phyloP scores from a whole-genome alignment of 306 rosid genomes.

The Trichosanthes truncata region DNA sequence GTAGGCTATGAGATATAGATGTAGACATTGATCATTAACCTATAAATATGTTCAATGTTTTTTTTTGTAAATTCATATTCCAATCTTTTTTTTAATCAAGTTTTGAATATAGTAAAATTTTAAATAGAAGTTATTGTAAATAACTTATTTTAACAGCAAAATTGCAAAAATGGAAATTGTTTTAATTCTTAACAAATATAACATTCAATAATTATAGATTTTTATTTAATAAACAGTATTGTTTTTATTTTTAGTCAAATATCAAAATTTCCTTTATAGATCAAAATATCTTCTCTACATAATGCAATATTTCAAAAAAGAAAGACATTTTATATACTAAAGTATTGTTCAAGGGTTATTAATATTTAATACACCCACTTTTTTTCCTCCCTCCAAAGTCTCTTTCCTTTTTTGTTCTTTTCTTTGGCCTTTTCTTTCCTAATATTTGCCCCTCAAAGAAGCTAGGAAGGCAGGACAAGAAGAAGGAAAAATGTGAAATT shows the following conservation, averaged over 20 bases:
- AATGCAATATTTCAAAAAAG: neutral
- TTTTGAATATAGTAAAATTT: no score
- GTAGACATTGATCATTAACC: neutral
- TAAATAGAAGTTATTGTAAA: neutral
- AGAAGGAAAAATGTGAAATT: neutral
- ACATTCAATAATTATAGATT: no score
- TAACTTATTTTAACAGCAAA: neutral
- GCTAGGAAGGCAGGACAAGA: neutral
- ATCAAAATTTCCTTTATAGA: neutral
- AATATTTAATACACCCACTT: neutral
- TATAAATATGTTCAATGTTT: no score
- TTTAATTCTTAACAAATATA: no score
- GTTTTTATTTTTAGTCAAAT: neutral
- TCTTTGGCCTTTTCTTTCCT: neutral
- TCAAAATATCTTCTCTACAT: neutral
- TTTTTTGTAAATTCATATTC: no score
- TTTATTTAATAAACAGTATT: neutral
- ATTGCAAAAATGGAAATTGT: neutral
- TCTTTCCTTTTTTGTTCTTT: neutral
- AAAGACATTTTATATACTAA: neutral
- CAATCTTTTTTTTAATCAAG: neutral
- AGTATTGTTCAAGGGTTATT: no score
- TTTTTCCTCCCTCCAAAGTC: neutral
- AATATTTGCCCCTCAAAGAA: neutral
- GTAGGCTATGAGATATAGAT: no score